phyloP scores from a whole-genome alignment of 164 flowering plant species.

The Aristolochia contorta region DNA sequence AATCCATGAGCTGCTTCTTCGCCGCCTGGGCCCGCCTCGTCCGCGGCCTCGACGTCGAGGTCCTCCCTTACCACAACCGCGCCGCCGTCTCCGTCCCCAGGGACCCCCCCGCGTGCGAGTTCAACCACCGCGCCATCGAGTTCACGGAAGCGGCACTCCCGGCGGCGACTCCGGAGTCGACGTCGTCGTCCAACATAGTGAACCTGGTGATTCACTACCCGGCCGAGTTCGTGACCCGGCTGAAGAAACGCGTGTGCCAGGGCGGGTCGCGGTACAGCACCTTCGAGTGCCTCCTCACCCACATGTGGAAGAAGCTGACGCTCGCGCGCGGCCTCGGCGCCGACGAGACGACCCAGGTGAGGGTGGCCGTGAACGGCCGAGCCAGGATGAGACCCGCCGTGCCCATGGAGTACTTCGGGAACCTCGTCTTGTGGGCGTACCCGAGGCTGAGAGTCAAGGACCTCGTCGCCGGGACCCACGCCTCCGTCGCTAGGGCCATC shows the following conservation, averaged over 20 bases:
- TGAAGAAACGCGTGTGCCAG: neutral
- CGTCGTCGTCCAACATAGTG: neutral
- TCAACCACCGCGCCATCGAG: constrained; percentile 6
- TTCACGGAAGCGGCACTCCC: neutral
- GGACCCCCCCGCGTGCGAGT: constrained; percentile 4
- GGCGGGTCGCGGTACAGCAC: constrained; percentile 1
- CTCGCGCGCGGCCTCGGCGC: neutral
- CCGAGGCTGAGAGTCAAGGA: constrained; percentile 11
- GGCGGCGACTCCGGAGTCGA: neutral
- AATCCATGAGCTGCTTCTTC: constrained; percentile 12
- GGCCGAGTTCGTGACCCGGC: constrained; percentile 9
- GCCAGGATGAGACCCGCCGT: constrained; percentile 6
- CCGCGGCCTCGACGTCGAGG: neutral
- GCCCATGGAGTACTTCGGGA: constrained; percentile 14
- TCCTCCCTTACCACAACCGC: constrained; percentile 5
- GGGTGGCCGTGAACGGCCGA: constrained; percentile 10
- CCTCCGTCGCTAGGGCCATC: constrained; percentile 8
- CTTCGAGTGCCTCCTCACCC: constrained; percentile 11
- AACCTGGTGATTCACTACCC: constrained; percentile 15
- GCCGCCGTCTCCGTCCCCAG: constrained; percentile 4
- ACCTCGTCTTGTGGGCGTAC: constrained; percentile 12
- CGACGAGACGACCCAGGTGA: constrained; percentile 5
- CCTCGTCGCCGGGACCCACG: constrained; percentile 2
- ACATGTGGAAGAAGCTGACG: constrained; percentile 9
- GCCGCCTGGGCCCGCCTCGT: constrained; percentile 5